Evolutionary conservation across 1,284 basidiomycete species (phyloP).

Genomic region (Waitea zeae): DNA sequence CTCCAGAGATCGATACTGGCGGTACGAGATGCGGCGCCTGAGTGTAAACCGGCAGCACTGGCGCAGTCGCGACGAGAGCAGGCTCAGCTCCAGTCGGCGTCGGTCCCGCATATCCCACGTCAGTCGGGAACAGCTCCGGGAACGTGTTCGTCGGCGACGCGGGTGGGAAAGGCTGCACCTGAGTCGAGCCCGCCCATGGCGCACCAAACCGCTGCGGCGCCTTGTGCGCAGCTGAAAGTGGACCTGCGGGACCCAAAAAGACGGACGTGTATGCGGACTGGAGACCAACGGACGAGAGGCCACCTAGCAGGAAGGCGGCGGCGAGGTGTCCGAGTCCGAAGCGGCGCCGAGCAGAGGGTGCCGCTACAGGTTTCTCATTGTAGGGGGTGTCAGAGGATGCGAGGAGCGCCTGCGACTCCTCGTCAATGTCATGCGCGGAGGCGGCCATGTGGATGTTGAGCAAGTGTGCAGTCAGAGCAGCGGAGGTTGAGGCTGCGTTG

Average conservation of each 20-base stretch:
- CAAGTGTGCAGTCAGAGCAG: too few species aligned
- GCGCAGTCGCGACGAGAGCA: slow-evolving; percentile 61
- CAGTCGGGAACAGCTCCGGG: slow-evolving; percentile 53
- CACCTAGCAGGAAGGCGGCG: slow-evolving; percentile 25
- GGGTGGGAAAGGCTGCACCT: slow-evolving; percentile 54
- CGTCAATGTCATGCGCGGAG: slow-evolving; percentile 5
- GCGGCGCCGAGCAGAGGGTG: slow-evolving; percentile 11
- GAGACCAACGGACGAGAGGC: slow-evolving; percentile 21
- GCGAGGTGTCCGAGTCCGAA: slow-evolving; percentile 19
- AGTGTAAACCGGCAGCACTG: slow-evolving; percentile 56
- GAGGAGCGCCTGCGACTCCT: slow-evolving; percentile 19
- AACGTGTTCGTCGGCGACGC: slow-evolving; percentile 47
- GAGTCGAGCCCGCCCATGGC: slow-evolving; percentile 53
- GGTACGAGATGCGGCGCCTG: slow-evolving; percentile 49
- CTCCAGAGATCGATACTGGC: slow-evolving; percentile 13
- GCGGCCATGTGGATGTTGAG: too few species aligned
- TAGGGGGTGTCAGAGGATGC: slow-evolving; percentile 11
- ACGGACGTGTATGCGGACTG: slow-evolving; percentile 23
- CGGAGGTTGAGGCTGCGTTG: too few species aligned
- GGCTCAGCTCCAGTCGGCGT: slow-evolving; percentile 79
- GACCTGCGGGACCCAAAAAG: slow-evolving; percentile 8
- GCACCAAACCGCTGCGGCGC: slow-evolving; percentile 21
- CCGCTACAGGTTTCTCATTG: slow-evolving; percentile 3
- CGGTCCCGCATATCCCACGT: slow-evolving; percentile 66
- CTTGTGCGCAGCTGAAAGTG: slow-evolving; percentile 2